A percentile compares a stretch with the other conserved stretches of the same genome.
Conservation (phyloP, 805 yeast genomes). For the Ogataea salicorniae region DNA sequence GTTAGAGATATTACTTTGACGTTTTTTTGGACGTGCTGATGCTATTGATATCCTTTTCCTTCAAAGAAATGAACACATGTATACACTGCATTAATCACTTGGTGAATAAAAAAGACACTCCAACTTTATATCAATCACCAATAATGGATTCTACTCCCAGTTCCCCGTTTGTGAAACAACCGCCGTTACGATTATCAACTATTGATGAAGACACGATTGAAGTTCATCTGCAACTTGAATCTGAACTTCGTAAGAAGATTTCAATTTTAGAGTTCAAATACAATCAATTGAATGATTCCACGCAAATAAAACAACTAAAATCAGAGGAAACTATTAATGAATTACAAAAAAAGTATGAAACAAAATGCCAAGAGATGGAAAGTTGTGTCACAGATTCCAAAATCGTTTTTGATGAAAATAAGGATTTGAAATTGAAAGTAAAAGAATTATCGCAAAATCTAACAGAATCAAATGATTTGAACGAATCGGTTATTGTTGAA, state of each 20-base stretch:
- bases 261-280: constrained; percentile 11
- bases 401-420: constrained; percentile 13
- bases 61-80: too few species aligned
- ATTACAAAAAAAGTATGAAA: constrained; percentile 26
- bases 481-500: constrained; percentile 4
- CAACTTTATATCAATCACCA: too few species aligned
- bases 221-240: constrained; percentile 1
- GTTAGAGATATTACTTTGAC: too few species aligned
- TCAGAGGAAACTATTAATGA: constrained; percentile 11
- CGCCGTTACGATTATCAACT: not conserved
- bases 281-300: not conserved
- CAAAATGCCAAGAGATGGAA: constrained; percentile 31
- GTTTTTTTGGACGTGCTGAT: too few species aligned
- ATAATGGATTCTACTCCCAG: constrained; percentile 8
- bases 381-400: constrained; percentile 16
- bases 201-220: not conserved
- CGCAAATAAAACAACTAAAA: not conserved
- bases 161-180: constrained; percentile 18
- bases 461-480: constrained; percentile 2
- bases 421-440: constrained; percentile 34
- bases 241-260: constrained; percentile 8
- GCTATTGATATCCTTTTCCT: too few species aligned
- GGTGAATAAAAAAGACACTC: too few species aligned
- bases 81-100: too few species aligned
- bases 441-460: constrained; percentile 16